These are phyloP conservation scores for Pseudogymnoascus sp. DNA, from an alignment of 2,329 filamentous ascomycete species.

Conservation along the genomic window DNA sequence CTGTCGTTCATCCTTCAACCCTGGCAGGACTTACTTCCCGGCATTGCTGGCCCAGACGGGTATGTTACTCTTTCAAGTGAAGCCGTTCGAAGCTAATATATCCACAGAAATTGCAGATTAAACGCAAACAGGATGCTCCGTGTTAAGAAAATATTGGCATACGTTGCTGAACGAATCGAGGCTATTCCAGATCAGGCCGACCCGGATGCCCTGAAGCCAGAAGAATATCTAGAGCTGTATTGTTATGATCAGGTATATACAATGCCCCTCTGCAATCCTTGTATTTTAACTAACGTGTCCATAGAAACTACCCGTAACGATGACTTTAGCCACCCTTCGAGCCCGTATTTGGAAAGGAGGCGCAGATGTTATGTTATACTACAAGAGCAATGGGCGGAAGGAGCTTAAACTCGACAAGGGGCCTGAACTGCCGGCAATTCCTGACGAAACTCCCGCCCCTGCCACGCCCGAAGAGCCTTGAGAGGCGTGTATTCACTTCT, in stretches of 20 bases:
- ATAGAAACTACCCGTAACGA: conserved; percentile 60
- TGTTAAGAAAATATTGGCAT: conserved; percentile 87
- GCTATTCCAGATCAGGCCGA: conserved; percentile 53
- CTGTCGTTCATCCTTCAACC: conserved; percentile 90
- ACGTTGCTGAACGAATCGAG: conserved; percentile 89
- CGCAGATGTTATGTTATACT: conserved; percentile 85
- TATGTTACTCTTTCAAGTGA: conserved; percentile 30
- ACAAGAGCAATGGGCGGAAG: conserved; percentile 77
- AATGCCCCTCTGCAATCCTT: neutral
- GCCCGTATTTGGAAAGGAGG: conserved; percentile 91
- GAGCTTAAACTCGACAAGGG: neutral
- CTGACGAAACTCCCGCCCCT: neutral
- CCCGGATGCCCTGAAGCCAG: conserved; percentile 60
- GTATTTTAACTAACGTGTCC: conserved; percentile 2
- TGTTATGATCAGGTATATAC: conserved; percentile 78
- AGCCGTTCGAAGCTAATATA: neutral
- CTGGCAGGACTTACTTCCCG: conserved; percentile 66
- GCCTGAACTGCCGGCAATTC: neutral
- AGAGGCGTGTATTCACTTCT: neutral
- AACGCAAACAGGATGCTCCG: conserved; percentile 97
- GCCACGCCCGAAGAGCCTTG: neutral
- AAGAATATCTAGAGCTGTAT: conserved; percentile 91
- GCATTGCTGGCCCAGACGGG: conserved; percentile 66
- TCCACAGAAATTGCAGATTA: conserved; percentile 67
- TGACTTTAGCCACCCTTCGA: conserved; percentile 89